phyloP scores from a whole-genome alignment of 306 rosid species.

The Prunus davidiana region DNA sequence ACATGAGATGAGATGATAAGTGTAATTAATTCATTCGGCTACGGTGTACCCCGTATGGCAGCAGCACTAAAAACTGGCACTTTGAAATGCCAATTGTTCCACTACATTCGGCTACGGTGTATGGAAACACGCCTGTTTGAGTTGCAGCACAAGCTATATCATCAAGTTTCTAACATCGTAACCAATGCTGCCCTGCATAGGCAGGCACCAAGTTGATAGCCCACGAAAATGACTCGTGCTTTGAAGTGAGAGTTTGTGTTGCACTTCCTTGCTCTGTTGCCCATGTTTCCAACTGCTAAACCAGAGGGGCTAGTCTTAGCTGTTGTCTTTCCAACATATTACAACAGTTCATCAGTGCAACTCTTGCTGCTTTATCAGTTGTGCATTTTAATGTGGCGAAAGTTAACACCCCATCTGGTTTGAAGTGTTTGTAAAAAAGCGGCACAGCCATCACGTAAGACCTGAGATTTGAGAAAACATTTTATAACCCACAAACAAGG shows the following conservation, averaged over 20 bases:
- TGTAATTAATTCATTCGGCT: no score
- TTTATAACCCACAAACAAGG: background rate
- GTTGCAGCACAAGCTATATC: background rate
- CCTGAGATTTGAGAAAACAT: background rate
- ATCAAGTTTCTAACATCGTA: background rate
- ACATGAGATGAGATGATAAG: no score
- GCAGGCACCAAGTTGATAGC: background rate
- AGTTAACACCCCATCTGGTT: background rate
- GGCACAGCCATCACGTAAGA: background rate
- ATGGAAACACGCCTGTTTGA: background rate
- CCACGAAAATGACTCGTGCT: background rate
- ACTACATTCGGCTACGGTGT: background rate
- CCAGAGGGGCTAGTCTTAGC: background rate
- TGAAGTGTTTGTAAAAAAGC: no score
- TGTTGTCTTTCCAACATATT: background rate
- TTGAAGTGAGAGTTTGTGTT: background rate
- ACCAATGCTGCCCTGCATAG: background rate
- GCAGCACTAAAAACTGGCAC: background rate
- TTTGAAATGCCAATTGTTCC: background rate
- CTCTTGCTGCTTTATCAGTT: background rate
- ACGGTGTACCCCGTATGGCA: background rate
- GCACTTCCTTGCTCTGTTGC: background rate
- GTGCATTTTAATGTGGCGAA: background rate
- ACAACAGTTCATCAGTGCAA: no score
- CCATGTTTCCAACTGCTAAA: background rate